A percentile compares a stretch with the other conserved stretches of the same genome.
Evolutionary conservation across 805 yeast genomes (phyloP).

Genomic region (Dipodascopsis uninucleata): DNA sequence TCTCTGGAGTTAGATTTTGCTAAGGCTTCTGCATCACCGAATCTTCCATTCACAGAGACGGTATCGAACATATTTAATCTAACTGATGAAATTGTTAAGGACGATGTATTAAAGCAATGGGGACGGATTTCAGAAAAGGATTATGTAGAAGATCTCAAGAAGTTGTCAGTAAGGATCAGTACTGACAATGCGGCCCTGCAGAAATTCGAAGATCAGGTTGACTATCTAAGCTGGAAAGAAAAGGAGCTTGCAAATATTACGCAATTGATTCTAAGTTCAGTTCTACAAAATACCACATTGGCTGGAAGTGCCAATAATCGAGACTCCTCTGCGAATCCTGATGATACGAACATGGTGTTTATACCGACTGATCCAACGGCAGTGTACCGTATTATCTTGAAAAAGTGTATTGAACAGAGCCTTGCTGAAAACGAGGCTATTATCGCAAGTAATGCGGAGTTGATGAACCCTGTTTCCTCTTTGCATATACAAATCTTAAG

Average conservation of each 20-base stretch:
- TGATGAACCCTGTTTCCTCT: background rate
- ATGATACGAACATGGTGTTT: slow-evolving; percentile 32
- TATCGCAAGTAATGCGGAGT: slow-evolving; percentile 20
- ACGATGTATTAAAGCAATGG: slow-evolving; percentile 8
- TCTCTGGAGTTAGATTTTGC: slow-evolving; percentile 2
- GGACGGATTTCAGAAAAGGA: slow-evolving; percentile 8
- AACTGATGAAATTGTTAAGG: slow-evolving; percentile 4
- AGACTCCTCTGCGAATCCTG: background rate
- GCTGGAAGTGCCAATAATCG: background rate
- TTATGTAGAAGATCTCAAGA: slow-evolving; percentile 19
- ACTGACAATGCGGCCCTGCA: background rate
- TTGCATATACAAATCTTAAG: slow-evolving; percentile 37
- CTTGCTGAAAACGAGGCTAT: slow-evolving; percentile 24
- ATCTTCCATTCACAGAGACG: slow-evolving; percentile 8
- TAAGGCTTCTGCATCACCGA: background rate
- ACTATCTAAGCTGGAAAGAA: slow-evolving; percentile 44
- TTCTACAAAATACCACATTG: slow-evolving; percentile 5
- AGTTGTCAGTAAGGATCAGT: slow-evolving; percentile 4
- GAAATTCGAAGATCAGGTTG: slow-evolving; percentile 39
- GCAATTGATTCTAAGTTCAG: slow-evolving; percentile 30
- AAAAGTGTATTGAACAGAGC: slow-evolving; percentile 46
- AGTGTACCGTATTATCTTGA: slow-evolving; percentile 42
- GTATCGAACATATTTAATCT: slow-evolving; percentile 8
- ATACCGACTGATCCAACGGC: slow-evolving; percentile 43
- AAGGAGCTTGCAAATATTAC: slow-evolving; percentile 38